Evolutionary conservation across 371 early-diverging fungal genomes (phyloP).

Genomic region (Lichtheimia ramosa): DNA sequence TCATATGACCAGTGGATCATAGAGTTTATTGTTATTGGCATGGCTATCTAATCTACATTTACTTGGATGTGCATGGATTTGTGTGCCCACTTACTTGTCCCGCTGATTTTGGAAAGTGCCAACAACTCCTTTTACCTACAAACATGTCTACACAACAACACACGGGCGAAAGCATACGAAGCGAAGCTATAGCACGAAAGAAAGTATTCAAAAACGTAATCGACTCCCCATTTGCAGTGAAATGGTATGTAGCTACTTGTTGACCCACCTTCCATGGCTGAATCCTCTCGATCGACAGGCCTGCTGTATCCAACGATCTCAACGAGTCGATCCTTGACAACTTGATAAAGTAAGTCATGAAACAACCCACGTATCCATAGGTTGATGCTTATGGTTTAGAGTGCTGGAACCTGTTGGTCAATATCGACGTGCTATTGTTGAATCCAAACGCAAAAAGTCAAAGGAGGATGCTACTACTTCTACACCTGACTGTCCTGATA

Average conservation of each 20-base stretch:
- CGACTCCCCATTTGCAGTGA: constrained; percentile 31
- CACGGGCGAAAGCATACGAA: constrained; percentile 15
- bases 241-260: constrained; percentile 23
- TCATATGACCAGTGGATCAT: constrained; percentile 3
- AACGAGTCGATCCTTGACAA: constrained; percentile 18
- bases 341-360: constrained; percentile 24
- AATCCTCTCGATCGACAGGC: constrained; percentile 11
- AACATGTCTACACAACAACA: too few species aligned
- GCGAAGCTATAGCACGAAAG: constrained; percentile 14
- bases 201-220: constrained; percentile 33
- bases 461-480: neutral
- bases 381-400: neutral
- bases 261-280: neutral
- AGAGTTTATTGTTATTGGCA: too few species aligned
- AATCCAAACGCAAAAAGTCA: constrained; percentile 3
- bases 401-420: constrained; percentile 25
- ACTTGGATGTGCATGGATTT: neutral
- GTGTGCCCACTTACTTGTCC: too few species aligned
- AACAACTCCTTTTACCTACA: too few species aligned
- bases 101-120: too few species aligned
- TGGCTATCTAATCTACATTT: too few species aligned
- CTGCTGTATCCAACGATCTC: constrained; percentile 19
- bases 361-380: neutral
- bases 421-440: constrained; percentile 17
- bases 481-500: constrained; percentile 14